Conservation (phyloP, 768 basidiomycete genomes). For the Suillus fuscotomentosus region DNA sequence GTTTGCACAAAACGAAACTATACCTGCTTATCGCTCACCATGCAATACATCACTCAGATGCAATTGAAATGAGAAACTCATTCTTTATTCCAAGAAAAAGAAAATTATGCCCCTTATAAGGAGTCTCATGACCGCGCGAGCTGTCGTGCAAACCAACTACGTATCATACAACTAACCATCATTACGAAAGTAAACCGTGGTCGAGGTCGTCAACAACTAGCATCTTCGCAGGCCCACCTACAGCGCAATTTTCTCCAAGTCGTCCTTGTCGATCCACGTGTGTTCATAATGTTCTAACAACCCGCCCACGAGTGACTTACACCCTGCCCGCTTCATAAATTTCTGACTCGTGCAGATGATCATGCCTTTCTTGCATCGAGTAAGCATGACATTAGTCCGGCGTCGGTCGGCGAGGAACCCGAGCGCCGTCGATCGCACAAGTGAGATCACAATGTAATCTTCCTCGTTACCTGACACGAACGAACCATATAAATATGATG, state of each 20-base stretch:
- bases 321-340: slow-evolving; percentile 56
- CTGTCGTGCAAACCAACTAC: neutral
- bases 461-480: slow-evolving; percentile 70
- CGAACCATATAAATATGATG: slow-evolving; percentile 4
- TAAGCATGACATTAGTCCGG: slow-evolving; percentile 89
- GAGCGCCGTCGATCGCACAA: slow-evolving; percentile 59
- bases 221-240: slow-evolving; percentile 13
- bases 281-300: slow-evolving; percentile 34
- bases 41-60: neutral
- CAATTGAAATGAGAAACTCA: too few species aligned
- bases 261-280: slow-evolving; percentile 35
- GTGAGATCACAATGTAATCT: slow-evolving; percentile 70
- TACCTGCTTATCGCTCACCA: neutral
- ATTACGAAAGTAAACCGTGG: too few species aligned
- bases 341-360: slow-evolving; percentile 62
- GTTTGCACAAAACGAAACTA: neutral
- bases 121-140: neutral
- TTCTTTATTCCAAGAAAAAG: neutral
- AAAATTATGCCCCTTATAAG: neutral
- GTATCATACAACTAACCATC: neutral
- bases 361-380: slow-evolving; percentile 77
- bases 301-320: slow-evolving; percentile 41
- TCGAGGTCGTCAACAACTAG: neutral
- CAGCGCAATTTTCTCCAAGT: slow-evolving; percentile 19
- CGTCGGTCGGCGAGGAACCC: slow-evolving; percentile 68